Conservation (phyloP, 768 basidiomycete species). For the Tulasnella sp. region DNA sequence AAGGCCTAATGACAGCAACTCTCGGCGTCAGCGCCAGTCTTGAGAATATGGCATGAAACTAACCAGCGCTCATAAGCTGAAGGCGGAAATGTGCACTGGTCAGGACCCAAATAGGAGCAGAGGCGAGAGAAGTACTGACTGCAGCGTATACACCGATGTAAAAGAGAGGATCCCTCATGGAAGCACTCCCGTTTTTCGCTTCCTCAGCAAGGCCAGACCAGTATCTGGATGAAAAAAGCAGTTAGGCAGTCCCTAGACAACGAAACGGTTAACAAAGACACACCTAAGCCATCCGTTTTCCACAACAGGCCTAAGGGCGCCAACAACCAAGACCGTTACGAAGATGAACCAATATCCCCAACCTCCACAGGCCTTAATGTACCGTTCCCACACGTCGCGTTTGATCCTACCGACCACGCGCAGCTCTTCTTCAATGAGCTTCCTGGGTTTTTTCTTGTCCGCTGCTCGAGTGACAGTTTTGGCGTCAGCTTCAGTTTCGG, state of each 20-base stretch:
- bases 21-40: too few relatives aligned
- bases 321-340: conserved; percentile 39
- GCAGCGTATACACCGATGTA: conserved; percentile 64
- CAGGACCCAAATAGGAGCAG: neutral
- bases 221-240: conserved; percentile 8
- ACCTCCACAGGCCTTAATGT: conserved; percentile 23
- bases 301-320: conserved; percentile 48
- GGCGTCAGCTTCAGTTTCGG: neutral
- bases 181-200: neutral
- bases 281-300: conserved; percentile 54
- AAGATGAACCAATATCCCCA: conserved; percentile 48
- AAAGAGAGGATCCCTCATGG: conserved; percentile 27
- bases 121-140: conserved; percentile 29
- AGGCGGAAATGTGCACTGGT: neutral
- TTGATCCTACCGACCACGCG: conserved; percentile 28
- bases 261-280: neutral
- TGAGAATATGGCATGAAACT: conserved; percentile 32
- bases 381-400: conserved; percentile 26
- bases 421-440: conserved; percentile 59
- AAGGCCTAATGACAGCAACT: conserved; percentile 35
- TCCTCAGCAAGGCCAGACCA: conserved; percentile 24
- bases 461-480: conserved; percentile 17
- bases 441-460: conserved; percentile 54
- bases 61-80: neutral
- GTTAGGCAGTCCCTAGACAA: neutral